Evolutionary conservation across 805 yeast species (phyloP).

Genomic region (Candida rishiriensis): DNA sequence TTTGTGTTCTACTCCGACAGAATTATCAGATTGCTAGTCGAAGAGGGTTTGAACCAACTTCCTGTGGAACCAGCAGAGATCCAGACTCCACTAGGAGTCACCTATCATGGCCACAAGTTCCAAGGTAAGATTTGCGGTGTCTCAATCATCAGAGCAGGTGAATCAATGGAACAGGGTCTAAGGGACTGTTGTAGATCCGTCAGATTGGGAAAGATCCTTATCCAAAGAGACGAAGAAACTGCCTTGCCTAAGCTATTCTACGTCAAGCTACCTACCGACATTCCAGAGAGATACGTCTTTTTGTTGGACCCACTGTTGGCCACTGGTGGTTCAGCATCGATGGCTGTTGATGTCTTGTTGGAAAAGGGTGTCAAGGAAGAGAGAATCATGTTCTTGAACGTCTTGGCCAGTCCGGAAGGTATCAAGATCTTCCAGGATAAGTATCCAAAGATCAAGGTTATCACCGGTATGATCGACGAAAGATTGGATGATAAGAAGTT

Average conservation of each 20-base stretch:
- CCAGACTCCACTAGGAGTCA: conserved; percentile 70
- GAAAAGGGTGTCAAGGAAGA: conserved; percentile 84
- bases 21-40: conserved; percentile 88
- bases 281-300: conserved; percentile 81
- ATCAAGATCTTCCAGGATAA: conserved; percentile 68
- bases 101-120: conserved; percentile 73
- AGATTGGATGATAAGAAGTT: conserved; percentile 80
- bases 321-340: conserved; percentile 96
- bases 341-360: conserved; percentile 91
- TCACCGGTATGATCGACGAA: conserved; percentile 91
- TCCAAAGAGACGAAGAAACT: conserved; percentile 98
- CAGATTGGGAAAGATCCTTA: conserved; percentile 91
- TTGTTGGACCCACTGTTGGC: conserved; percentile 97
- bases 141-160: conserved; percentile 97
- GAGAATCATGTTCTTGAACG: conserved; percentile 83
- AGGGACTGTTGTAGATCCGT: conserved; percentile 97
- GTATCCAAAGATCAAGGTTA: conserved; percentile 81
- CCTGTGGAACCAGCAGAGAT: conserved; percentile 75
- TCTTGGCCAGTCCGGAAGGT: conserved; percentile 95
- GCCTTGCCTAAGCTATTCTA: conserved; percentile 88
- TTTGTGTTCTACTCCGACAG: conserved; percentile 94
- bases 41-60: conserved; percentile 89
- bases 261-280: conserved; percentile 92
- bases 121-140: conserved; percentile 97
- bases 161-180: conserved; percentile 97